phyloP scores from a whole-genome alignment of 768 basidiomycete species.

The Wakefieldia striispora region DNA sequence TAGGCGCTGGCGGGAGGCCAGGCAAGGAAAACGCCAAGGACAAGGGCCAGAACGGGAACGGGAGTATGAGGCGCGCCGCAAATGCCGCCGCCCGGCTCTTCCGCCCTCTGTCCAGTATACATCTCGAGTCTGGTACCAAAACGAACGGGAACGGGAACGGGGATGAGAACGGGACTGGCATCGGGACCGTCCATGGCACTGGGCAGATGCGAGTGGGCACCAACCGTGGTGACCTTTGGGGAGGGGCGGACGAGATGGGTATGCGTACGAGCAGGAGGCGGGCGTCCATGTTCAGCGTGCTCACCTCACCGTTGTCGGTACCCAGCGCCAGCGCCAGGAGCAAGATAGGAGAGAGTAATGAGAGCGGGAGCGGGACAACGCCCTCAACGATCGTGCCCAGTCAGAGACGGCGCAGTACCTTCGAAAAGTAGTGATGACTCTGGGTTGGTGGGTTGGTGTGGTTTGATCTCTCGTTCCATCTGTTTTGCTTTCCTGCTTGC shows the following conservation, averaged over 20 bases:
- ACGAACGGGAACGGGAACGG: not conserved
- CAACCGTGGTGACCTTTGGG: not conserved
- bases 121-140: not conserved
- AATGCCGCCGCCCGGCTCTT: slow-evolving; percentile 20
- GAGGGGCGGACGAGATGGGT: slow-evolving; percentile 38
- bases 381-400: not conserved
- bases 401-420: slow-evolving; percentile 7
- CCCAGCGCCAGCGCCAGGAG: not conserved
- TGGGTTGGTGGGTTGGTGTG: not conserved
- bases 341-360: not conserved
- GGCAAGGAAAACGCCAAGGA: not conserved
- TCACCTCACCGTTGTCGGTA: not conserved
- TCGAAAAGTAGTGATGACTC: slow-evolving; percentile 6
- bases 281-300: slow-evolving; percentile 5
- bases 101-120: slow-evolving; percentile 2
- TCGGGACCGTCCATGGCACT: too few relatives aligned
- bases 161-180: not conserved
- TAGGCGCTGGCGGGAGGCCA: not conserved
- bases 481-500: not conserved
- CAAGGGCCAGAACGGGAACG: not conserved
- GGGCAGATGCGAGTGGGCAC: not conserved
- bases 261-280: slow-evolving; percentile 28
- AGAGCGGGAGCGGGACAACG: not conserved
- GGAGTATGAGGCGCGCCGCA: slow-evolving; percentile 11
- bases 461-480: not conserved